Percentiles rank a stretch among this genome's conserved stretches.
Evolutionary conservation across 192 early-diverging fungal species (phyloP).

Genomic region (Haplosporangium gracile): DNA sequence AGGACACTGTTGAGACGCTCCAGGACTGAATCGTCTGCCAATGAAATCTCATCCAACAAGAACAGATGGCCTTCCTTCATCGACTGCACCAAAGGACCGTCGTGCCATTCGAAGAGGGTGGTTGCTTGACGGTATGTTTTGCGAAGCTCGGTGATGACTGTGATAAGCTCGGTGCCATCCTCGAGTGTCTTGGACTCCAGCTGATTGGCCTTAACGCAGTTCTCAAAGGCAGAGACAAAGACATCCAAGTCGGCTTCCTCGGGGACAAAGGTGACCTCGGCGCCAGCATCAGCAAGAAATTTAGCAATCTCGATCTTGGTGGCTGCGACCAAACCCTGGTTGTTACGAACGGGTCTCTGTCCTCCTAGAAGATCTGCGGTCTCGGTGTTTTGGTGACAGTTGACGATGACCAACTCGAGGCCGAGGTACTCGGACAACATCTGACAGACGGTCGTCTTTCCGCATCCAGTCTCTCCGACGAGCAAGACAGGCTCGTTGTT

Average conservation of each 20-base stretch:
- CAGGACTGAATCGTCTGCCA: conserved; percentile 98
- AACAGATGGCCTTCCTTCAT: conserved; percentile 90
- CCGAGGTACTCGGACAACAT: conserved; percentile 80
- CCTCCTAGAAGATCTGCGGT: conserved; percentile 94
- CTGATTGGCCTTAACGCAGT: conserved; percentile 33
- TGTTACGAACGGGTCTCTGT: conserved; percentile 91
- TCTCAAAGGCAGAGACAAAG: conserved; percentile 48
- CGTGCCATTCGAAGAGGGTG: conserved; percentile 95
- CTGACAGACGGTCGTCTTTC: conserved; percentile 98
- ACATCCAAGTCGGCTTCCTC: conserved; percentile 48
- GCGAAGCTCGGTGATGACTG: conserved; percentile 32
- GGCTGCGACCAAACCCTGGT: conserved; percentile 64
- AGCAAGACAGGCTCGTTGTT: conserved; percentile 93
- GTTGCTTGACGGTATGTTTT: conserved; percentile 58
- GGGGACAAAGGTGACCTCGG: conserved; percentile 26
- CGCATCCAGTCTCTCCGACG: conserved; percentile 98
- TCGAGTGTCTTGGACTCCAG: conserved; percentile 28
- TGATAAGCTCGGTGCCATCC: conserved; percentile 38
- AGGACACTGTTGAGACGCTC: conserved; percentile 96
- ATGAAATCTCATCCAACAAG: conserved; percentile 97
- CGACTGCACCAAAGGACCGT: conserved; percentile 94
- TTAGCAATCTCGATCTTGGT: conserved; percentile 60
- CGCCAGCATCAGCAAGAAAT: conserved; percentile 26
- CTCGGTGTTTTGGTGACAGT: conserved; percentile 97
- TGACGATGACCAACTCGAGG: conserved; percentile 86